Evolutionary conservation across 768 basidiomycete genomes (phyloP), one percentile per base, ranked within the genome.

Genomic region (Macrocybe gigantea): DNA sequence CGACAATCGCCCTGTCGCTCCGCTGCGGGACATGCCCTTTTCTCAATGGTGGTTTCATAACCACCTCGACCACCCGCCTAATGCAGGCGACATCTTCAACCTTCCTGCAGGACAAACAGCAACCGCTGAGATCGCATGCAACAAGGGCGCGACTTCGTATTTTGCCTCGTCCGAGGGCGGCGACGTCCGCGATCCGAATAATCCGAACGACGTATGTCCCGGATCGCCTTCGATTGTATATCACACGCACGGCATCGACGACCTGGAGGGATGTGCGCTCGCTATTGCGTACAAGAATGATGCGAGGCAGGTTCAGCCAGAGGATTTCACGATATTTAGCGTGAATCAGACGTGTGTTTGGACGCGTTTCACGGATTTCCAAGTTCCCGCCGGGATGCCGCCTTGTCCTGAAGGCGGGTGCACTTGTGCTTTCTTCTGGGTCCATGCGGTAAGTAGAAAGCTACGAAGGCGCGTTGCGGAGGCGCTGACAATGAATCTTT

Each of bases 231-330:
- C 60, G 7, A 41, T 64, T 1, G 69, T 71, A 12, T 83, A 68
- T 61, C 83, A 87, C 54, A 84, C 83, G 0, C 72, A 64, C 0
- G 79, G 77, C 0, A 40, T 73, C 0, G 60, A 71, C 45, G 82
- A 83, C 53, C 61, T 82, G 33, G 74, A 71, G 43, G 83, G 84
- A 8, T 87, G 85, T 58, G 79, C 76, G 0, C 66, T 92, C 32
- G 85, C 78, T 0, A 89, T 92, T 53, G 77, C 84, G n/a, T 89
- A 92, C 68, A 82, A 85, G 60, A 76, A 64, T 53, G 70, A 88
- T 54, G 77, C 72, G 1, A 64, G 60, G 0, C 54, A 72, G 0
- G 75, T 90, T 6, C 62, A 80, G 56, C 85, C 85, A 0, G 76
- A 72, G 38, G 85, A 88, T 64, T 83, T 89, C 56, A 75, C 80